phyloP scores from a whole-genome alignment of 2,329 filamentous ascomycete genomes.

The Plenodomus lindquistii region DNA sequence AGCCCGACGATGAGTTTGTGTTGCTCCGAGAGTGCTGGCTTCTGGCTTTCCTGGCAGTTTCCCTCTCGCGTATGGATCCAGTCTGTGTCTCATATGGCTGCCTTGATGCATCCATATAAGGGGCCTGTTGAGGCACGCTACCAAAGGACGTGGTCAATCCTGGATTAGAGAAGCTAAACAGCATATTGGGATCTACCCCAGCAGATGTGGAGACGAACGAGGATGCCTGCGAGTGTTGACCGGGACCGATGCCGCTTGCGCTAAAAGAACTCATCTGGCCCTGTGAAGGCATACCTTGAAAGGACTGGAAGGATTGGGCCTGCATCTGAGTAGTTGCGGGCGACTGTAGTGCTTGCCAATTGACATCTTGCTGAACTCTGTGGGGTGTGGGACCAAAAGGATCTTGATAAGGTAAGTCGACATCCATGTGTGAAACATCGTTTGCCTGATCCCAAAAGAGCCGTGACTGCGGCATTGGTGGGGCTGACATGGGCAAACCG shows the following conservation, averaged over 20 bases:
- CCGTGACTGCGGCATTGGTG: constrained; percentile 57
- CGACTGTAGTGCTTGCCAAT: constrained; percentile 40
- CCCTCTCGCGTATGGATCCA: constrained; percentile 42
- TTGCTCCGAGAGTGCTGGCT: constrained; percentile 46
- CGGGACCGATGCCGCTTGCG: constrained; percentile 22
- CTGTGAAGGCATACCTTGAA: constrained; percentile 33
- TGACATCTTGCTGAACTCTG: constrained; percentile 33
- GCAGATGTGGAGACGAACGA: constrained; percentile 44
- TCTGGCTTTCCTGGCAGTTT: constrained; percentile 34
- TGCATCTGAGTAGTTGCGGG: constrained; percentile 36
- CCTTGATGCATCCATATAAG: constrained; percentile 19
- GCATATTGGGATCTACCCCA: constrained; percentile 54
- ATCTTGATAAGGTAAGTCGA: constrained; percentile 38
- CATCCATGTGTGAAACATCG: constrained; percentile 38
- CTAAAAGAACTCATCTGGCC: constrained; percentile 28
- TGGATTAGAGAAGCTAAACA: constrained; percentile 47
- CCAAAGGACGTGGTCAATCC: constrained; percentile 34
- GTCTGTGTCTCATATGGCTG: constrained; percentile 47
- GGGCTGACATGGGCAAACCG: constrained; percentile 59
- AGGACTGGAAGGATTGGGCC: constrained; percentile 38
- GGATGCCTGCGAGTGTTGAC: constrained; percentile 24
- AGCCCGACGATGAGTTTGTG: constrained; percentile 46
- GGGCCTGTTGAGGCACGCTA: constrained; percentile 25
- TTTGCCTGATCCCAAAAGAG: constrained; percentile 43
- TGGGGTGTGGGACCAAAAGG: constrained; percentile 43